Evolutionary conservation across 331 rosid species (phyloP), one percentile per base, ranked within the genome.

Genomic region (Acacia concinna): DNA sequence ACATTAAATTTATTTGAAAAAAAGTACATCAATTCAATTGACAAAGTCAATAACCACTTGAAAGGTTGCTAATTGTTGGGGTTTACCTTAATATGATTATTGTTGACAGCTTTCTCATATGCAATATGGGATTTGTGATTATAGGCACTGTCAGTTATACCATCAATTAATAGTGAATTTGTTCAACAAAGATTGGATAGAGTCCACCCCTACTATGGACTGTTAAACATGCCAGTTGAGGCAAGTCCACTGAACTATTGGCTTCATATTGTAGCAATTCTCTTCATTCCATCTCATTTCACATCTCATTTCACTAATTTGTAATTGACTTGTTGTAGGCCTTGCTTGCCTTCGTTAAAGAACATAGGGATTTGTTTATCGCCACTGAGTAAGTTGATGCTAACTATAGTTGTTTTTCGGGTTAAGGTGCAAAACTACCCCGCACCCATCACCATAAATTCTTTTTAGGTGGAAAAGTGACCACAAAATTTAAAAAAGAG

Each of bases 211-310:
- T 96, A 96, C 84, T 96, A 86, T 68, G 99, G 93, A 84, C 91
- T 96, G 73, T 73, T 96, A 84, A 96, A 96, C 91, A 96, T 96
- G 99, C 99, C 99, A 74, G 90, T 89, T 78, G 99, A 96, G 97
- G 99, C 83, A 88, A 93, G 91, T 86, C 52, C 40, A 64, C 75
- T 64, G 62, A 70, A 77, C 76, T 62, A 14, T 57, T 44, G n/a
- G 4, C 52, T 78, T 51, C 8, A n/a, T 38, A 21, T 56, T 75
- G 46, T 80, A 51, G 31, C 31, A 46, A 30, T 63, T 57, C 54
- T 77, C 65, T 17, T 76, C 21, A 27, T 66, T 82, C 72, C 63
- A 41, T 71, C 76, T 47, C 47, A n/a, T n/a, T n/a, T n/a, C n/a
- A n/a, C n/a, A n/a, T n/a, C n/a, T n/a, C n/a, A 83, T 47, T 63